Percentiles rank a stretch among this genome's conserved stretches.
These are phyloP conservation scores for Quercus bicolor DNA, from an alignment of 306 rosid genomes.

Conservation along the genomic window DNA sequence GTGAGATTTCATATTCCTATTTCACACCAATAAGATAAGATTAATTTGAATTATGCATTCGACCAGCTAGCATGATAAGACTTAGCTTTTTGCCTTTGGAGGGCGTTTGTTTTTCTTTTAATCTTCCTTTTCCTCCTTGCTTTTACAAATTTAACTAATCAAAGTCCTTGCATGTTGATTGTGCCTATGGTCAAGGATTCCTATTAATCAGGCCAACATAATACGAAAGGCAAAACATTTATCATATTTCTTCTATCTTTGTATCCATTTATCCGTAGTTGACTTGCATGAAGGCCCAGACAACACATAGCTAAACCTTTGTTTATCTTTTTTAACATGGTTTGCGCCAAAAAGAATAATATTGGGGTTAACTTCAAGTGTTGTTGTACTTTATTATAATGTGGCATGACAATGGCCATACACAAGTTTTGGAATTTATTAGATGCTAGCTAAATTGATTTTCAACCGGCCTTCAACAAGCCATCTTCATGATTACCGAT, in stretches of 20 bases:
- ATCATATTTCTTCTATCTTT: background rate
- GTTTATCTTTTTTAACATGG: background rate
- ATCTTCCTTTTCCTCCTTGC: background rate
- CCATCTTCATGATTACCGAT: too few species aligned
- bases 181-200: background rate
- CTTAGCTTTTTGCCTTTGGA: background rate
- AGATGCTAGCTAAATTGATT: too few species aligned
- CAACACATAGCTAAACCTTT: background rate
- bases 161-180: background rate
- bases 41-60: background rate
- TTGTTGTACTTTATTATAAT: background rate
- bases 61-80: background rate
- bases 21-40: background rate
- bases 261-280: background rate
- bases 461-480: too few species aligned
- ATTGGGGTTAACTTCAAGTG: background rate
- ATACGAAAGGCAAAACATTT: background rate
- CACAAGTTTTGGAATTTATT: background rate
- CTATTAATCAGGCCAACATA: background rate
- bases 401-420: background rate
- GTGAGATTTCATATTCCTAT: background rate
- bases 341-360: background rate
- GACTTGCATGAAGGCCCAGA: background rate
- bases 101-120: background rate
- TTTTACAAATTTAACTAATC: background rate